Evolutionary conservation across 441 rosid genomes (phyloP).

Genomic region (Euphorbia schlechtendalii): DNA sequence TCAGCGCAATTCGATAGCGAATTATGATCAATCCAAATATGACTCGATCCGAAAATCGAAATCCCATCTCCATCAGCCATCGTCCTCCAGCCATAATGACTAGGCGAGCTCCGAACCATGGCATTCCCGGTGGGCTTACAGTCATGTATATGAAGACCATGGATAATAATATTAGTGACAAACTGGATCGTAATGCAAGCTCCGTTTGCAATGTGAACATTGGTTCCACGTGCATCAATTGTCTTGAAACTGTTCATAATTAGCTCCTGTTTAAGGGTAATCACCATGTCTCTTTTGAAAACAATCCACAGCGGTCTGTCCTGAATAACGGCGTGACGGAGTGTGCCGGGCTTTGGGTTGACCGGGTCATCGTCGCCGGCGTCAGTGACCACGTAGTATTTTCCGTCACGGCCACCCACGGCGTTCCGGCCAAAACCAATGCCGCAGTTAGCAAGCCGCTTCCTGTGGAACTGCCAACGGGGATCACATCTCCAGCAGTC

Average conservation of each 20-base stretch:
- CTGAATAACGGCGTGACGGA: slow-evolving; percentile 78
- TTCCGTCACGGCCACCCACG: slow-evolving; percentile 78
- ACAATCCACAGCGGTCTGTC: slow-evolving; percentile 84
- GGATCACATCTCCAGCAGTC: slow-evolving; percentile 96
- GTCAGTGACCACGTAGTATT: slow-evolving; percentile 66
- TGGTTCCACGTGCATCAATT: slow-evolving; percentile 80
- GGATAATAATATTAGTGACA: slow-evolving; percentile 79
- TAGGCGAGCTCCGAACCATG: slow-evolving; percentile 67
- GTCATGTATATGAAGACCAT: slow-evolving; percentile 79
- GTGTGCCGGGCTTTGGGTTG: slow-evolving; percentile 76
- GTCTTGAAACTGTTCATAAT: slow-evolving; percentile 91
- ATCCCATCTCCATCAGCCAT: slow-evolving; percentile 89
- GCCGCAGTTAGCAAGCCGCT: slow-evolving; percentile 75
- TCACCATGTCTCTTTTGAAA: slow-evolving; percentile 79
- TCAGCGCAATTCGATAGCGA: slow-evolving; percentile 77
- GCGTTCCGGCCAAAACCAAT: slow-evolving; percentile 92
- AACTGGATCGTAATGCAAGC: slow-evolving; percentile 87
- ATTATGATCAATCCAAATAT: slow-evolving; percentile 88
- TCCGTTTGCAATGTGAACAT: slow-evolving; percentile 84
- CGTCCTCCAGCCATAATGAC: slow-evolving; percentile 75
- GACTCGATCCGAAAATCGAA: slow-evolving; percentile 80
- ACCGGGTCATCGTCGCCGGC: slow-evolving; percentile 59
- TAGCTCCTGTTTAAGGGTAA: slow-evolving; percentile 74
- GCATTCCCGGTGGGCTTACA: slow-evolving; percentile 91
- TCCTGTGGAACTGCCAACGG: slow-evolving; percentile 66